These are phyloP conservation scores for Apiospora saccharicola DNA, from an alignment of 2,329 filamentous ascomycete species.

Conservation along the genomic window DNA sequence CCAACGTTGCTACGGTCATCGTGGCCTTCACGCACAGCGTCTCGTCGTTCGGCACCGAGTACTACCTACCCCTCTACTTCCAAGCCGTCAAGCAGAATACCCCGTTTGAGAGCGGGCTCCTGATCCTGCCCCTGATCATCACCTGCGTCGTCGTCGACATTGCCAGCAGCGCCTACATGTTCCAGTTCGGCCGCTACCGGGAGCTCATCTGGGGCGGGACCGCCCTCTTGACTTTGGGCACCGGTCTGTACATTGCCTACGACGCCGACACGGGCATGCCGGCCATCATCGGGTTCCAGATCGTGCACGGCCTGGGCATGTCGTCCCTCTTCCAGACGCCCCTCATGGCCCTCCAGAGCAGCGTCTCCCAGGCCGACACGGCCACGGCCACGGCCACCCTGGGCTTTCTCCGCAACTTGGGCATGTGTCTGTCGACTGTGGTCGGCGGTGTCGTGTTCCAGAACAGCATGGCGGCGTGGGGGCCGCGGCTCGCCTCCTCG, in stretches of 20 bases:
- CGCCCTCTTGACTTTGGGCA: conserved; percentile 63
- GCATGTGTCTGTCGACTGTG: conserved; percentile 71
- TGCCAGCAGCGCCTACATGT: conserved; percentile 58
- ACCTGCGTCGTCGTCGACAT: conserved; percentile 69
- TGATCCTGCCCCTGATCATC: conserved; percentile 65
- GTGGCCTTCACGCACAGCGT: conserved; percentile 32
- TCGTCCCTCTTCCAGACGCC: conserved; percentile 71
- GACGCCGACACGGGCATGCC: conserved; percentile 55
- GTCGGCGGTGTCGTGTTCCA: conserved; percentile 75
- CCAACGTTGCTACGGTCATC: conserved; percentile 30
- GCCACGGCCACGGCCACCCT: conserved; percentile 70
- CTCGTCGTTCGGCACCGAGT: conserved; percentile 29
- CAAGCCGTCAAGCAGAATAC: conserved; percentile 60
- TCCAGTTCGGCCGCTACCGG: conserved; percentile 65
- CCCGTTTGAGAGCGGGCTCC: conserved; percentile 63
- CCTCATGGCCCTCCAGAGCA: conserved; percentile 69
- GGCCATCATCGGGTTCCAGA: conserved; percentile 67
- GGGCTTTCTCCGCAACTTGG: conserved; percentile 72
- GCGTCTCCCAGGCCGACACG: conserved; percentile 48
- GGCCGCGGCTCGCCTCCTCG: conserved; percentile 31
- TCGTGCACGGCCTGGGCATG: conserved; percentile 67
- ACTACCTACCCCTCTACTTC: conserved; percentile 53
- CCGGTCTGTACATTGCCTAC: conserved; percentile 62
- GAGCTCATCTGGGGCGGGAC: conserved; percentile 69
- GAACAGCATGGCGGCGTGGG: conserved; percentile 49